phyloP scores from a whole-genome alignment of 2,329 filamentous ascomycete species.

The Nothophoma quercina region DNA sequence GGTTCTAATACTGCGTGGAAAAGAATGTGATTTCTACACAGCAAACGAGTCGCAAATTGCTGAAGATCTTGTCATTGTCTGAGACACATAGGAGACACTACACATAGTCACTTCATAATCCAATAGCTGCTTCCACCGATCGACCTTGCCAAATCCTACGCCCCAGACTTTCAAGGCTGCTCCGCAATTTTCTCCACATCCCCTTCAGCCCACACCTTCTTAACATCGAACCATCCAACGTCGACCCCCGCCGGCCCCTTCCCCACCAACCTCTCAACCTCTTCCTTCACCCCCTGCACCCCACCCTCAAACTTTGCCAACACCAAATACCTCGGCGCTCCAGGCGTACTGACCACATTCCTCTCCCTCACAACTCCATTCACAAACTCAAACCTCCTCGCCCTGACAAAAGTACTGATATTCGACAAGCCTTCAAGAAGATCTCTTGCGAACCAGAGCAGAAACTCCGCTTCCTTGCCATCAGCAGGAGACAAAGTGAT shows the following conservation, averaged over 20 bases:
- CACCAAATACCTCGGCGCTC: not conserved
- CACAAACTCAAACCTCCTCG: slow-evolving; percentile 2
- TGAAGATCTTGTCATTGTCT: too few species aligned
- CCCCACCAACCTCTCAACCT: not conserved
- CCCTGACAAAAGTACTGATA: not conserved
- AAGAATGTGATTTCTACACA: too few species aligned
- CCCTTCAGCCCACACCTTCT: slow-evolving; percentile 6
- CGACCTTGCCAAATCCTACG: too few species aligned
- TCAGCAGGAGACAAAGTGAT: not conserved
- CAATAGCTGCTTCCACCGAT: too few species aligned
- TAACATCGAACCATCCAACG: slow-evolving; percentile 9
- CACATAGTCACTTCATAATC: too few species aligned
- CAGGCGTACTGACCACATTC: not conserved
- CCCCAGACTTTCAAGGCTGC: not conserved
- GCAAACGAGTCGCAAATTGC: too few species aligned
- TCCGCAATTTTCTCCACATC: not conserved
- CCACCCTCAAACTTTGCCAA: slow-evolving; percentile 1
- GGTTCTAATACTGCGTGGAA: too few species aligned
- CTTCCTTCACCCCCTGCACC: not conserved
- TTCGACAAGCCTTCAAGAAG: not conserved
- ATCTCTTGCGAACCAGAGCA: not conserved
- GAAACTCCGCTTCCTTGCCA: not conserved
- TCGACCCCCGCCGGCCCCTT: not conserved
- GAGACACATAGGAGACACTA: too few species aligned
- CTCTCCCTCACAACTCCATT: not conserved